Base-by-base conservation (phyloP, 768 basidiomycete species). In the Kwoniella europaea region DNA sequence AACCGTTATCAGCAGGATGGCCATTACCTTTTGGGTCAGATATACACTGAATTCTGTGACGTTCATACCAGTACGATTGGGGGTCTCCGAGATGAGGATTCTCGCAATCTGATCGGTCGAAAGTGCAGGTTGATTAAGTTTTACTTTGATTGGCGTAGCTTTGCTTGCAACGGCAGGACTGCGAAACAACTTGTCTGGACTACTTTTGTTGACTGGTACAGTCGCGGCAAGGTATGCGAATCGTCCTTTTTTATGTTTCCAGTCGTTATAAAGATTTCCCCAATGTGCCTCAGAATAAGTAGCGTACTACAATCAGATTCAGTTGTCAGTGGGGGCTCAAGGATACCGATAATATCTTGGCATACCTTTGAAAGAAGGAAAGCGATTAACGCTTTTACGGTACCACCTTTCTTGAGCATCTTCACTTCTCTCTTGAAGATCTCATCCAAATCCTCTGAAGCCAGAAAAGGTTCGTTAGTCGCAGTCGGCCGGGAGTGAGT, bases 401-500 rank as follows among this genome's bases (percentile, higher is more conserved):
- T 69, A 2, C 68, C 62, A 16, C 62, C 68, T 22, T 57, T 22
- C 12, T 27, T 22, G 1, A 58, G 2, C 68, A 64, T 64, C 27
- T 54, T 60, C 10, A 12, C 35, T 46, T 64, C 63, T 53, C 46
- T 27, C 22, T 58, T 35, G 41, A 70, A 70, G 16, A 70, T 70
- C n/a, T 9, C 68, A 10, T 29, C 56, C 2, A 70, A 7, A 20
- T 60, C 46, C 24, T 64, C 68, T 5, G 56, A 10, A 3, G 55
- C 20, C 13, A 70, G 41, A 2, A 42, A 24, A 3, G 61, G 35
- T 27, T 70, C 43, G 16, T 54, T 6, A 10, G 6, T 9, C 27
- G 24, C 60, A 2, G 9, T 24, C 10, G 4, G 20, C 9, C 63
- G 22, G 15, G 55, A 10, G 27, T 29, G 59, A 46, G 15, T 57